Evolutionary conservation across 106 monocot genomes (phyloP).

Genomic region (Acorus gramineus): DNA sequence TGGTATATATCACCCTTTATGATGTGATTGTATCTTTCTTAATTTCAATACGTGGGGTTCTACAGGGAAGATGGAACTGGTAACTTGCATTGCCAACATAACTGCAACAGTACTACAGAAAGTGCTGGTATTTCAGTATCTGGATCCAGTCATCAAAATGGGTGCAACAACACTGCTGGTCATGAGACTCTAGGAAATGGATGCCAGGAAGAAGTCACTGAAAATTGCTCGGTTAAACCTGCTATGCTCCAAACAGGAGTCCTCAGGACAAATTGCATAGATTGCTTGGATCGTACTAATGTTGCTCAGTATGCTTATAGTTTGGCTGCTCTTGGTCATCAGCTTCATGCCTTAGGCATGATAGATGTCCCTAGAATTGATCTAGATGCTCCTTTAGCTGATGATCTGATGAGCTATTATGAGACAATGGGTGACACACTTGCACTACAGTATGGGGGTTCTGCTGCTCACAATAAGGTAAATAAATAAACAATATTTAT

Average conservation of each 20-base stretch:
- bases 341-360: constrained; percentile 63
- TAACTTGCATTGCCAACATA: constrained; percentile 3
- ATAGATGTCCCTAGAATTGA: constrained; percentile 44
- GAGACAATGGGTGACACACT: constrained; percentile 97
- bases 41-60: neutral
- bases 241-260: constrained; percentile 59
- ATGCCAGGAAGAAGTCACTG: constrained; percentile 15
- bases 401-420: constrained; percentile 75
- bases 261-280: constrained; percentile 91
- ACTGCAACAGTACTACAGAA: constrained; percentile 10
- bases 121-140: constrained; percentile 12
- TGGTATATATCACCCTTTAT: too few relatives aligned
- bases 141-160: constrained; percentile 18
- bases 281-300: constrained; percentile 98
- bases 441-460: constrained; percentile 93
- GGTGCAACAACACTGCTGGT: constrained; percentile 1
- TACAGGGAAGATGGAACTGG: constrained; percentile 15
- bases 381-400: constrained; percentile 60
- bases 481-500: neutral
- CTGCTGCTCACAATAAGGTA: constrained; percentile 99
- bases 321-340: constrained; percentile 78
- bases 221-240: constrained; percentile 17
- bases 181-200: constrained; percentile 9
- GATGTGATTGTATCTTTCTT: too few relatives aligned
- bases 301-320: constrained; percentile 98